Evolutionary conservation across 257 asterid genomes (phyloP), one percentile per base, ranked within the genome.

Genomic region (Cruciata laevipes): DNA sequence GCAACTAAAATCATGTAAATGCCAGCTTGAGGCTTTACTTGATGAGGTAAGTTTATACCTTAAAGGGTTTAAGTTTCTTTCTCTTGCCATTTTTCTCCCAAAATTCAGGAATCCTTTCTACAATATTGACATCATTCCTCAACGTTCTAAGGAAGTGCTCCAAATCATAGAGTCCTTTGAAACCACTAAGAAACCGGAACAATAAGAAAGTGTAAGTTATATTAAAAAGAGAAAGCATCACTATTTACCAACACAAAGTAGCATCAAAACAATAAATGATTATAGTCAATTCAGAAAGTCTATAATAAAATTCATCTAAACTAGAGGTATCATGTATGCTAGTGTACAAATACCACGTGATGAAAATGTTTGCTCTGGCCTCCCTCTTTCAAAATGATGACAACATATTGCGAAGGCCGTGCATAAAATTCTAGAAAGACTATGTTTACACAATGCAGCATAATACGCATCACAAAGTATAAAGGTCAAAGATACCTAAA

Each of bases 91-190:
- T 90, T 83, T 77, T 87, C 35, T 65, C 51, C 66, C 66, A 87
- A 71, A 79, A 77, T 61, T 86, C 96, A 38, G 99, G 96, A 79
- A 90, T 86, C 74, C 87, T 90, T 83, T 88, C 97, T 77, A 93
- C 97, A 67, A 93, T 86, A 58, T 72, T 84, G 63, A 90, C 95
- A 74, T 93, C 99, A 73, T 86, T 84, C 82, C 81, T 88, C 83
- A 90, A 76, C 65, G 99, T 86, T 79, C 74, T 86, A 78, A 93
- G 85, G 74, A 93, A 93, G 85, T 93, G 95, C 72, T 88, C 97
- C 52, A 93, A 94, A 69, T 93, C 97, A 72, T 93, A 93, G 69
- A 93, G 86, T 72, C 95, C 99, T 69, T 82, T 94, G 73, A 93
- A 93, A 65, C 97, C 99, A 80, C 99, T 93, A 74, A 42, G 66